These are phyloP conservation scores for Pseudocercospora fuligena DNA, from an alignment of 2,329 filamentous ascomycete genomes.

Conservation along the genomic window DNA sequence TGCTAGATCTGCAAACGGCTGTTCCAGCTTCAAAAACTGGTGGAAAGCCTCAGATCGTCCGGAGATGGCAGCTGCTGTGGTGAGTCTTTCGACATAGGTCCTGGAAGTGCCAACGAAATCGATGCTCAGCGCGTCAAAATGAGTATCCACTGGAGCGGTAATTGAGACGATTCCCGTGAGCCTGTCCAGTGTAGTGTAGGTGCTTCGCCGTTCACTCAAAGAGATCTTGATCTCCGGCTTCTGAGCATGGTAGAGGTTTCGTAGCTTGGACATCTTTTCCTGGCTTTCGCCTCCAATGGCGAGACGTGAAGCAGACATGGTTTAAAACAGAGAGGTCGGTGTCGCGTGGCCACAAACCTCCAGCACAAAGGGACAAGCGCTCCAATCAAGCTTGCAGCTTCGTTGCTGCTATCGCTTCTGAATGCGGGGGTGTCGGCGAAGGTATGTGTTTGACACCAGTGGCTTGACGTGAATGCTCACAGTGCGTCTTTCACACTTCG, in stretches of 20 bases:
- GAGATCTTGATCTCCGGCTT: conserved; percentile 51
- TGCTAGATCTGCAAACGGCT: conserved; percentile 56
- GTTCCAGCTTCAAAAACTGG: conserved; percentile 65
- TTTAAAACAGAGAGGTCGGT: conserved; percentile 3
- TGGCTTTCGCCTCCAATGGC: conserved; percentile 21
- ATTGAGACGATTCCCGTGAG: conserved; percentile 61
- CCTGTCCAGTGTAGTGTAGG: conserved; percentile 62
- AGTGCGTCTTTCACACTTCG: no score
- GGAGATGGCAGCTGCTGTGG: conserved; percentile 56
- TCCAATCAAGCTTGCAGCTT: conserved; percentile 3
- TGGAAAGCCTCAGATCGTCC: conserved; percentile 62
- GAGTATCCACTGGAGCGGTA: conserved; percentile 55
- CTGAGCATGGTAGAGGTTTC: conserved; percentile 33
- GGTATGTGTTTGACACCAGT: neutral
- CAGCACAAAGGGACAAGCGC: neutral
- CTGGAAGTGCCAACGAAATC: conserved; percentile 60
- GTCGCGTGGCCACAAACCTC: conserved; percentile 20
- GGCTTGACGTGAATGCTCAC: no score
- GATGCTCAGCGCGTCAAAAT: conserved; percentile 64
- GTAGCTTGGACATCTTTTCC: conserved; percentile 34
- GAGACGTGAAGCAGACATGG: conserved; percentile 22
- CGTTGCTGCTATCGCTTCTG: neutral
- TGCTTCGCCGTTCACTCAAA: conserved; percentile 45
- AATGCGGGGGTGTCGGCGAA: neutral
- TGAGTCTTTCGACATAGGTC: conserved; percentile 61